Evolutionary conservation across 768 basidiomycete genomes (phyloP).

Genomic region (Pulveroboletus sp.): DNA sequence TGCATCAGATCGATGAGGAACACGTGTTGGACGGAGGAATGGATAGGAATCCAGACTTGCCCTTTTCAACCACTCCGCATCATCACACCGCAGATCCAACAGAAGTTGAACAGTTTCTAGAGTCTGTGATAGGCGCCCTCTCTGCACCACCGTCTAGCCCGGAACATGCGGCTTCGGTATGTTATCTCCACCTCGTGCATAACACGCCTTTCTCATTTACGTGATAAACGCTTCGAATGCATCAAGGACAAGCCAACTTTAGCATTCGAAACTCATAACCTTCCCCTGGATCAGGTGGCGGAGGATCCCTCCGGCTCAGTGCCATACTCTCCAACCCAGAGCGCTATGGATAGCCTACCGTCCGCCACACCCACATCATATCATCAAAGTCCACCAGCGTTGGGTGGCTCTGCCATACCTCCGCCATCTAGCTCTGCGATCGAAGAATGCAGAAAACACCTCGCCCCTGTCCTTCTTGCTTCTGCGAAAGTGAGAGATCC

Average conservation of each 20-base stretch:
- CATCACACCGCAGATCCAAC: constrained; percentile 19
- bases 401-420: constrained; percentile 6
- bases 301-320: constrained; percentile 3
- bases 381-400: constrained; percentile 1
- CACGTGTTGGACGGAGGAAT: background rate
- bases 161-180: constrained; percentile 16
- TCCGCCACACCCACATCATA: constrained; percentile 2
- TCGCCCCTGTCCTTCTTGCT: constrained; percentile 24
- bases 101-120: constrained; percentile 25
- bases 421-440: constrained; percentile 12
- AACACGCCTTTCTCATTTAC: constrained; percentile 6
- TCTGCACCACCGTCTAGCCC: background rate
- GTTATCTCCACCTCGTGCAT: constrained; percentile 7
- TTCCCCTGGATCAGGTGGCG: constrained; percentile 1
- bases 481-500: constrained; percentile 15
- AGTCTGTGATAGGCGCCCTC: constrained; percentile 22
- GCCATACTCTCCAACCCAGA: constrained; percentile 12
- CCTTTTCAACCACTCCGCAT: constrained; percentile 6
- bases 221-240: background rate
- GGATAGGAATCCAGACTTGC: background rate
- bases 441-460: constrained; percentile 26
- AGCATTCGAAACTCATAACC: constrained; percentile 15
- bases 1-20: constrained; percentile 9
- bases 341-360: constrained; percentile 6
- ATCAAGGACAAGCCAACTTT: constrained; percentile 10